phyloP scores from a whole-genome alignment of 139 green algal genomes.

The Haematococcus lacustris region DNA sequence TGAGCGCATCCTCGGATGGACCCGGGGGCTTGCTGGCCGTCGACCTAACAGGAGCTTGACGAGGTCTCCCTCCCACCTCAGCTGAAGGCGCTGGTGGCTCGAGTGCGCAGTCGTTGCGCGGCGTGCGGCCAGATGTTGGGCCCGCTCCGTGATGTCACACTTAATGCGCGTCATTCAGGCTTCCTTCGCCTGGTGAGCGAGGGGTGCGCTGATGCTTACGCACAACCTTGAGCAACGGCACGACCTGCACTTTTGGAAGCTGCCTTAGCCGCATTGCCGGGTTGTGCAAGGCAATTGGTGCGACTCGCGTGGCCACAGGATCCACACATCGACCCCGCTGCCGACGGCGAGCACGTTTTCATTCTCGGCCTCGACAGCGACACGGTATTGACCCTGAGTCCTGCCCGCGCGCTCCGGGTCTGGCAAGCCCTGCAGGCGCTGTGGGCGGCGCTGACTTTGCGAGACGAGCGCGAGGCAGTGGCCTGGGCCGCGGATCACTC shows the following conservation, averaged over 20 bases:
- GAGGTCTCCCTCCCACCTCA: not conserved
- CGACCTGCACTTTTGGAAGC: not conserved
- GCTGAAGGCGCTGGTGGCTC: not conserved
- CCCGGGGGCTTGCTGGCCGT: no score
- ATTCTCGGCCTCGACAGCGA: constrained; percentile 14
- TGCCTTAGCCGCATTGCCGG: not conserved
- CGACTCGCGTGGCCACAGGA: not conserved
- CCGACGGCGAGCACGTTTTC: constrained; percentile 29
- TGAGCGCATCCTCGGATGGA: no score
- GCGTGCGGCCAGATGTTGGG: constrained; percentile 20
- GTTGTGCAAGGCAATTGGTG: not conserved
- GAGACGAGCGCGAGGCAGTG: constrained; percentile 16
- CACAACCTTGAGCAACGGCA: no score
- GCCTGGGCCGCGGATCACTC: constrained; percentile 1
- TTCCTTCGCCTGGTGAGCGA: constrained; percentile 11
- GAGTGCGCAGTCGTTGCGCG: constrained; percentile 9
- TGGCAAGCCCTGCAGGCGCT: not conserved
- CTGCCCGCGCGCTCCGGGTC: not conserved
- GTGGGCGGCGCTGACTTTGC: not conserved
- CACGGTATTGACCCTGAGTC: constrained; percentile 17
- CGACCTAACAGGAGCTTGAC: not conserved
- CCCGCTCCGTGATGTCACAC: constrained; percentile 16
- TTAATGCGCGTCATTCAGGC: constrained; percentile 16
- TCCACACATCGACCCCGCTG: constrained; percentile 19
- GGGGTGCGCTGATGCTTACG: no score